Conservation (phyloP, 495 filamentous ascomycete genomes). For the Hypoxylon intermedium region DNA sequence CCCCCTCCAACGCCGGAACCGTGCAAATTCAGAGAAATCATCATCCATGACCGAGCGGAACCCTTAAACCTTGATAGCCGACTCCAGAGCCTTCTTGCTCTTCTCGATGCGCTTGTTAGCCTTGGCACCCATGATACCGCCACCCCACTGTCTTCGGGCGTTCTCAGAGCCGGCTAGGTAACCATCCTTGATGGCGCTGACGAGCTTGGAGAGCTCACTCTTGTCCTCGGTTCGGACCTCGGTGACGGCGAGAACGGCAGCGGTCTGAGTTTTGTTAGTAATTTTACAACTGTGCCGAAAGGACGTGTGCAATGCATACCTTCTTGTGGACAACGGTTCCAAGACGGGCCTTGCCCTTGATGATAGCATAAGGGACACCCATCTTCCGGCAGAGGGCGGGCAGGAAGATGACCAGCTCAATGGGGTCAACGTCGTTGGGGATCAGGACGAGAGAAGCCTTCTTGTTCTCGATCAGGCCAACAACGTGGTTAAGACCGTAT, state of each 20-base stretch:
- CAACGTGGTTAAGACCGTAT: constrained; percentile 99
- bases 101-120: constrained; percentile 90
- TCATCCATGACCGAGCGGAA: constrained; percentile 34
- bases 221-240: constrained; percentile 98
- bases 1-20: constrained; percentile 46
- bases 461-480: constrained; percentile 99
- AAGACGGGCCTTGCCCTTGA: constrained; percentile 99
- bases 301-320: constrained; percentile 53
- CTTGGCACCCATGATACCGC: constrained; percentile 99
- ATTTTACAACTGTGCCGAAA: neutral
- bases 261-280: constrained; percentile 68
- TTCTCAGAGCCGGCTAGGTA: constrained; percentile 97
- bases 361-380: constrained; percentile 98
- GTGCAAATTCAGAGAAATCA: constrained; percentile 39
- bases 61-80: constrained; percentile 90
- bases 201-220: constrained; percentile 93
- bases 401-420: constrained; percentile 99
- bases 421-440: constrained; percentile 99
- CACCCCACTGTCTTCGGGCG: constrained; percentile 93
- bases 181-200: constrained; percentile 96
- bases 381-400: constrained; percentile 99
- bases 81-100: constrained; percentile 93
- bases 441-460: constrained; percentile 98
- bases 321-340: constrained; percentile 99
- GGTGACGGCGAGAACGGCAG: constrained; percentile 93